These are phyloP conservation scores for Neofusicoccum umdonicola DNA, from an alignment of 2,329 filamentous ascomycete genomes.

Conservation along the genomic window DNA sequence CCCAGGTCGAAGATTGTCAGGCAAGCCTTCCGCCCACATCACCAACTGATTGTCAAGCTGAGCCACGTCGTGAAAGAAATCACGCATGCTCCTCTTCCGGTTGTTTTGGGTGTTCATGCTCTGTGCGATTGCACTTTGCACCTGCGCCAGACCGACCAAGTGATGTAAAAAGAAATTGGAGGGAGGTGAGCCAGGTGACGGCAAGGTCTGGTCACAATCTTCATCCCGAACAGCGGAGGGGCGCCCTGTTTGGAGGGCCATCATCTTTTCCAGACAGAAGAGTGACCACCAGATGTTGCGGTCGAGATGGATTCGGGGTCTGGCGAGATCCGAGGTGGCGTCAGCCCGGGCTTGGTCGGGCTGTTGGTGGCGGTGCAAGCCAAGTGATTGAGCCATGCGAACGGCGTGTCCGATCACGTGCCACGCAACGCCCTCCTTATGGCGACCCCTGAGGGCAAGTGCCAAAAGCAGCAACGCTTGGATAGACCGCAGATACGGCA, in stretches of 20 bases:
- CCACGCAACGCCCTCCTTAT: slow-evolving; percentile 3
- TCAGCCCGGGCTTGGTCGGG: background rate
- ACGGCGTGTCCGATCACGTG: slow-evolving; percentile 14
- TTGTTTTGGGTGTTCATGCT: background rate
- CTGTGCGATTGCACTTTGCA: background rate
- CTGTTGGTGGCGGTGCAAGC: slow-evolving; percentile 6
- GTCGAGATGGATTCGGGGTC: background rate
- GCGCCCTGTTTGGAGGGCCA: background rate
- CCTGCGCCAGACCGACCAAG: background rate
- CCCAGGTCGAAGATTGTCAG: background rate
- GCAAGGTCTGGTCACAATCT: background rate
- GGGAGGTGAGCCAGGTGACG: background rate
- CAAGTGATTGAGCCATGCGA: slow-evolving; percentile 17
- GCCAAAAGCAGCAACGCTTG: slow-evolving; percentile 12
- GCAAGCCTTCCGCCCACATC: background rate
- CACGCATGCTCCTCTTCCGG: background rate
- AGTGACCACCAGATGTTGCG: background rate
- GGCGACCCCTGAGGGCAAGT: slow-evolving; percentile 14
- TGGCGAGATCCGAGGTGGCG: background rate
- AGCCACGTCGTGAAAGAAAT: background rate
- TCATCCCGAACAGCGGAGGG: background rate
- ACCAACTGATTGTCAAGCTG: background rate
- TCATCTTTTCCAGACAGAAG: background rate
- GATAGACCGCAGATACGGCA: slow-evolving; percentile 10
- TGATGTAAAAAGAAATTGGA: background rate